Base-by-base conservation (phyloP, 352 stramenopile genomes). In the Aphanomyces stellatus region DNA sequence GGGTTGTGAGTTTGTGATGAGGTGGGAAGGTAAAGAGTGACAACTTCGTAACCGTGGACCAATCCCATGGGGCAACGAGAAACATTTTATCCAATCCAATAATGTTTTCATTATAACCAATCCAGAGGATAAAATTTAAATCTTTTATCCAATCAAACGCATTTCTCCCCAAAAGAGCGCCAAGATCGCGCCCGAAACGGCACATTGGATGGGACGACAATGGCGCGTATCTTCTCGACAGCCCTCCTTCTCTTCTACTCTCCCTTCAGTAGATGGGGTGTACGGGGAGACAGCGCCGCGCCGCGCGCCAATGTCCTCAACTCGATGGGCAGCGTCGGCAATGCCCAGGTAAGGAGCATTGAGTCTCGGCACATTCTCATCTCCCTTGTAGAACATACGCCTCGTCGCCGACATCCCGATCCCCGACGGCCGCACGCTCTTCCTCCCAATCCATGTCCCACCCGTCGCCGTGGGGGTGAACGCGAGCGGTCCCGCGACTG, bases 391-490 rank as follows among this genome's bases (percentile, higher is more conserved):
- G 74, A 72, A 80, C 30, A 69, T 92, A 25, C 81, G 77, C 10
- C 53, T 92, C 28, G 77, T 89, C 25, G 81, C 83, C 10, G 90
- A 90, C 37, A 61, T 93, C 5, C 69, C 79, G 51, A 91, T 93
- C 27, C 82, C 82, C 0, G 84, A 90, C 57, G 84, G 80, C 2
- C 72, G 82, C 15, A 82, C 90, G 69, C 53, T 93, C 24, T 71
- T 89, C 0, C 64, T 93, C 0, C 75, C 63, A 24, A 83, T 93
- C 34, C 63, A 91, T 67, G 79, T 93, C 7, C 80, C 82, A 2
- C 74, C 73, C 24, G 78, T 87, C 55, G 33, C 72, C 1, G 77
- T 93, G 25, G 53, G 74, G 7, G 68, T 93, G 25, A 72, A 78
- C n/a, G 73, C 69, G 19, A 66, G 71, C 3, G 84, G 79, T 0